A percentile compares a stretch with the other conserved stretches of the same genome.
Conservation (phyloP, 1,284 basidiomycete species). For the Phylloboletellus chloephorus region DNA sequence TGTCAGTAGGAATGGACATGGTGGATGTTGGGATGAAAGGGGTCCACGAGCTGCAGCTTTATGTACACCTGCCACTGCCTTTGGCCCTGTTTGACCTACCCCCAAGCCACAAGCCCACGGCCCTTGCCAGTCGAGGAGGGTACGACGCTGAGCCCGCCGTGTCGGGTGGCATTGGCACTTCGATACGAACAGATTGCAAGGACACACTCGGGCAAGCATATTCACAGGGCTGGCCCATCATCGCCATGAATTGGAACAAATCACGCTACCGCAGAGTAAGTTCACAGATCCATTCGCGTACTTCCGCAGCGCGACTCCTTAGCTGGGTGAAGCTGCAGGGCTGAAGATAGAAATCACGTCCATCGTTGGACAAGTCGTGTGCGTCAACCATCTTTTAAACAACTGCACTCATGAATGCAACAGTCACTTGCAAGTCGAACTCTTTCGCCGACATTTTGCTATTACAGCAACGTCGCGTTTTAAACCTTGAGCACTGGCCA, state of each 20-base stretch:
- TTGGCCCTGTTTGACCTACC: slow-evolving; percentile 28
- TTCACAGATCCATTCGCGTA: slow-evolving; percentile 19
- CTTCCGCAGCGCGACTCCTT: slow-evolving; percentile 6
- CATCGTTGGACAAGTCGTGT: slow-evolving; percentile 15
- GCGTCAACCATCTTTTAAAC: slow-evolving; percentile 19
- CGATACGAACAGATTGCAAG: slow-evolving; percentile 15
- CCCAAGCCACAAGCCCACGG: slow-evolving; percentile 10
- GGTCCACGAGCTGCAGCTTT: slow-evolving; percentile 22
- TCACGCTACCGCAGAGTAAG: slow-evolving; percentile 22
- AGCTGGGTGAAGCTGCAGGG: slow-evolving; percentile 13
- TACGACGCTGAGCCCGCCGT: slow-evolving; percentile 36
- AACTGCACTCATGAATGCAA: slow-evolving; percentile 7
- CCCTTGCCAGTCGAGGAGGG: slow-evolving; percentile 35
- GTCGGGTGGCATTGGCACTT: slow-evolving; percentile 19
- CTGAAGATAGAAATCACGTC: slow-evolving; percentile 21
- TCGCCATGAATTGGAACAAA: slow-evolving; percentile 9
- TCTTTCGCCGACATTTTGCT: slow-evolving; percentile 15
- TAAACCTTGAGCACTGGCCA: no score
- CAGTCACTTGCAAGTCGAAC: slow-evolving; percentile 14
- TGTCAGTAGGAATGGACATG: slow-evolving; percentile 30
- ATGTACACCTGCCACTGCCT: slow-evolving; percentile 20
- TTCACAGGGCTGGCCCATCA: slow-evolving; percentile 17
- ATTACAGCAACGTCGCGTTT: slow-evolving; percentile 4
- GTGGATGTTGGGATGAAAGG: slow-evolving; percentile 29
- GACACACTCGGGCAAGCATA: slow-evolving; percentile 9